Evolutionary conservation across 1,284 basidiomycete genomes (phyloP).

Genomic region (Grifola frondosa): DNA sequence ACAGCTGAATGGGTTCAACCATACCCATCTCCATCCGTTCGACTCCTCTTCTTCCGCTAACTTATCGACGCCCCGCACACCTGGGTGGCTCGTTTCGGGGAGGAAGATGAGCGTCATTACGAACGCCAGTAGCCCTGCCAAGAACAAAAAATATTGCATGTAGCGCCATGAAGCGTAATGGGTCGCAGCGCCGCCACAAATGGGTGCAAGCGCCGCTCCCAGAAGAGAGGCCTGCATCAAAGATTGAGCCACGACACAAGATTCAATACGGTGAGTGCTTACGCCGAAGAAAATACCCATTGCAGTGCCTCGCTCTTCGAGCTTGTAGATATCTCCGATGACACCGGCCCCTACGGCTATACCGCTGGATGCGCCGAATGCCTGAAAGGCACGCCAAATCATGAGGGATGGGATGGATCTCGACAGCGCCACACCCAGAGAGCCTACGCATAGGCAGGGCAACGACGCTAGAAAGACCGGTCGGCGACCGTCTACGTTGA

Average conservation of each 20-base stretch:
- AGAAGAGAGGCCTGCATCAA: conserved; percentile 24
- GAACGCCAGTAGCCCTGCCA: conserved; percentile 33
- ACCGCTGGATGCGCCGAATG: conserved; percentile 46
- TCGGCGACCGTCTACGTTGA: conserved; percentile 53
- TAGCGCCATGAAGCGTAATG: conserved; percentile 66
- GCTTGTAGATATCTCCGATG: conserved; percentile 43
- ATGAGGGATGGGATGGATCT: conserved; percentile 50
- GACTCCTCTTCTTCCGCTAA: conserved; percentile 18
- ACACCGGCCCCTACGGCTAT: conserved; percentile 45
- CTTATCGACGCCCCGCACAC: conserved; percentile 47
- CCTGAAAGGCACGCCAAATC: conserved; percentile 61
- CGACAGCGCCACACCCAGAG: conserved; percentile 55
- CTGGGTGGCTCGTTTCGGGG: conserved; percentile 69
- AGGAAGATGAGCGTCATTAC: conserved; percentile 49
- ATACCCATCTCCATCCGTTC: conserved; percentile 41
- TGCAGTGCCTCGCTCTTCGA: conserved; percentile 41
- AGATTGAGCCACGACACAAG: conserved; percentile 1
- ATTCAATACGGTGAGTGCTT: too few species aligned
- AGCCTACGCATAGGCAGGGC: conserved; percentile 57
- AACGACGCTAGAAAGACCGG: conserved; percentile 59
- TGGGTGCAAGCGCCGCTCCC: conserved; percentile 33
- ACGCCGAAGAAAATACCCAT: conserved; percentile 46
- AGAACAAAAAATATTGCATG: conserved; percentile 60
- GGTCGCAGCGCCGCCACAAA: conserved; percentile 41
- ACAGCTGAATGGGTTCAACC: conserved; percentile 57